A percentile compares a stretch with the other conserved stretches of the same genome.
These are phyloP conservation scores for Lactarius evosmus DNA, from an alignment of 768 basidiomycete genomes.

Conservation along the genomic window DNA sequence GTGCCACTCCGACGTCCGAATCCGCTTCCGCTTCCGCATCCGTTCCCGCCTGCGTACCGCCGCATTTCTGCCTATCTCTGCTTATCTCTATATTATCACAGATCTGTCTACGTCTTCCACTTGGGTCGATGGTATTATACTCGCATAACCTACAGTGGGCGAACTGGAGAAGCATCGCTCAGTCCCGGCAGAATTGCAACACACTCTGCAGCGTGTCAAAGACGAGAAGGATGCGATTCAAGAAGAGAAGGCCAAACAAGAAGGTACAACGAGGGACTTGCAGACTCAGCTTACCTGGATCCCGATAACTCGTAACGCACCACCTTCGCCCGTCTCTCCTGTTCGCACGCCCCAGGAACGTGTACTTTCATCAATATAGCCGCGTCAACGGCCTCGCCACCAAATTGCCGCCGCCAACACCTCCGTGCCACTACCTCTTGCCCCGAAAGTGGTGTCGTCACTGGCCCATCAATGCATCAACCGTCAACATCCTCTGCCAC, in stretches of 20 bases:
- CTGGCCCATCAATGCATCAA: conserved; percentile 52
- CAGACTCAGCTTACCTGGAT: conserved; percentile 68
- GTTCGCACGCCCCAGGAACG: conserved; percentile 50
- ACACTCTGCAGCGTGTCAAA: conserved; percentile 71
- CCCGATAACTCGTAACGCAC: conserved; percentile 37
- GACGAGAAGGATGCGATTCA: conserved; percentile 80
- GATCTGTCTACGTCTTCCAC: too few relatives aligned
- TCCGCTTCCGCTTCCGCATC: too few relatives aligned
- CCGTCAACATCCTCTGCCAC: conserved; percentile 48
- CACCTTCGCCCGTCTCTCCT: conserved; percentile 46
- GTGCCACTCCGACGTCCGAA: too few relatives aligned
- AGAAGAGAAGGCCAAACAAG: conserved; percentile 66
- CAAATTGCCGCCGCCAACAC: conserved; percentile 84
- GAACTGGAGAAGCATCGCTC: conserved; percentile 79
- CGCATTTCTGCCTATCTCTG: too few relatives aligned
- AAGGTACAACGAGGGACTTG: conserved; percentile 68
- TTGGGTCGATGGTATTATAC: too few relatives aligned
- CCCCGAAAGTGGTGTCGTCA: conserved; percentile 56
- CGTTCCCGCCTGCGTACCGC: too few relatives aligned
- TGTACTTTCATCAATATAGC: conserved; percentile 44
- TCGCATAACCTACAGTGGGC: too few relatives aligned
- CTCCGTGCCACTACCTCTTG: conserved; percentile 84
- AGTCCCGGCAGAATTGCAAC: conserved; percentile 71
- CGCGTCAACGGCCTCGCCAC: conserved; percentile 60
- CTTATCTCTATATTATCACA: too few relatives aligned